Evolutionary conservation across 1,139 yeast genomes (phyloP).

Genomic region (Taiozyma sp.): DNA sequence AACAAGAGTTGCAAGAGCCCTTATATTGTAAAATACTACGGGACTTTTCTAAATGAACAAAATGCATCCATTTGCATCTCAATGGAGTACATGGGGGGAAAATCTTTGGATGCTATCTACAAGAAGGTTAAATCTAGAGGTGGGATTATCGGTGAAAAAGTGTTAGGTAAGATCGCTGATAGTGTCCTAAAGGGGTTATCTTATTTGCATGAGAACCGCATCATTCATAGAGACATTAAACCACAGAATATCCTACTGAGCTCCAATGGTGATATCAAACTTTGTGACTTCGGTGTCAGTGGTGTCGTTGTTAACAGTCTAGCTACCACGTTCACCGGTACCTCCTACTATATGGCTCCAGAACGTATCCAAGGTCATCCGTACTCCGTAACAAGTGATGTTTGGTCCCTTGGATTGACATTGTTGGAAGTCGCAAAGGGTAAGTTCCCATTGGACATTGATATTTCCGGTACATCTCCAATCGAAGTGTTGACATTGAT

Average conservation of each 20-base stretch:
- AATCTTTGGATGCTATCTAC: slow-evolving; percentile 86
- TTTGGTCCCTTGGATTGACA: slow-evolving; percentile 93
- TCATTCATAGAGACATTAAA: slow-evolving; percentile 90
- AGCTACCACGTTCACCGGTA: slow-evolving; percentile 95
- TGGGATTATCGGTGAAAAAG: slow-evolving; percentile 88
- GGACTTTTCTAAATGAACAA: slow-evolving; percentile 76
- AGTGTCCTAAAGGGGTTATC: slow-evolving; percentile 79
- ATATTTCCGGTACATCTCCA: slow-evolving; percentile 48
- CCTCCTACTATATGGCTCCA: slow-evolving; percentile 98
- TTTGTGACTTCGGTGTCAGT: slow-evolving; percentile 98
- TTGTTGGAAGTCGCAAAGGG: slow-evolving; percentile 90
- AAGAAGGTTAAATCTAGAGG: slow-evolving; percentile 56
- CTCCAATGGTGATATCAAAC: slow-evolving; percentile 70
- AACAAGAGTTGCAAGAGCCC: slow-evolving; percentile 78
- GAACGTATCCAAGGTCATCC: slow-evolving; percentile 95
- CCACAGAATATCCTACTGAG: slow-evolving; percentile 87
- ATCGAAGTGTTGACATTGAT: slow-evolving; percentile 81
- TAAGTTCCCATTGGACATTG: slow-evolving; percentile 60
- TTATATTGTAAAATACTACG: slow-evolving; percentile 85
- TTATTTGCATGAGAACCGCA: slow-evolving; percentile 79
- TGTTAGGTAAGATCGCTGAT: slow-evolving; percentile 83
- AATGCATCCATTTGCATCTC: slow-evolving; percentile 80
- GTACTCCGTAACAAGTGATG: slow-evolving; percentile 89
- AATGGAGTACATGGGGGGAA: slow-evolving; percentile 97
- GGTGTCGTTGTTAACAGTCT: slow-evolving; percentile 94